These are phyloP conservation scores for Phoma sp. DNA, from an alignment of 2,329 filamentous ascomycete species.

Conservation along the genomic window DNA sequence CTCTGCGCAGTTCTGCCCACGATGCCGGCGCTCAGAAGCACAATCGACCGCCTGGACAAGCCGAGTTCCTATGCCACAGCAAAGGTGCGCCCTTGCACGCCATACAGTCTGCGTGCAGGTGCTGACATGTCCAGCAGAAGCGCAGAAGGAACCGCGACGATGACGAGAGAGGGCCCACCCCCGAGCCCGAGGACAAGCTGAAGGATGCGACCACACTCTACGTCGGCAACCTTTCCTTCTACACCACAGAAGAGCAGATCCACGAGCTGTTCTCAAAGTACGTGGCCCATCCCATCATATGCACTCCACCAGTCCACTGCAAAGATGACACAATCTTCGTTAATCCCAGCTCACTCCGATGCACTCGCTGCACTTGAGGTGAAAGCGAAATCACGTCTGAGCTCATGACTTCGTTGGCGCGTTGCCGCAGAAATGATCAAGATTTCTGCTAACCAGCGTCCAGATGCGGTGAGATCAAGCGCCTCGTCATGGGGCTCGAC, in stretches of 20 bases:
- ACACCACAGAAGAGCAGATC: constrained; percentile 98
- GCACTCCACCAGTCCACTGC: constrained; percentile 19
- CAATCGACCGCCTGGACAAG: constrained; percentile 90
- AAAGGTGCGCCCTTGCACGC: constrained; percentile 66
- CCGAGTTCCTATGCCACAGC: constrained; percentile 92
- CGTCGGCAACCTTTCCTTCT: constrained; percentile 97
- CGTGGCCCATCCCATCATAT: not conserved
- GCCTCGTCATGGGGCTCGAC: constrained; percentile 96
- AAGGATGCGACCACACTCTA: constrained; percentile 93
- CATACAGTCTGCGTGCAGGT: too few relatives aligned
- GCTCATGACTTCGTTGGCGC: constrained; percentile 22
- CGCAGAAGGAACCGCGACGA: constrained; percentile 73
- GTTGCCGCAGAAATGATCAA: constrained; percentile 41
- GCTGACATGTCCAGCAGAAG: constrained; percentile 60
- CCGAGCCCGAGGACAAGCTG: constrained; percentile 77
- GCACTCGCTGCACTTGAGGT: constrained; percentile 83
- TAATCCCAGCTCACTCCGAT: constrained; percentile 99
- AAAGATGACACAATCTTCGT: constrained; percentile 84
- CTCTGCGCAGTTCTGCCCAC: not conserved
- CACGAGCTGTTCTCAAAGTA: constrained; percentile 91
- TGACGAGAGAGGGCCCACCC: constrained; percentile 60
- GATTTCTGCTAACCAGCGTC: not conserved
- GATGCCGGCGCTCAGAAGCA: constrained; percentile 65
- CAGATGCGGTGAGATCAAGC: constrained; percentile 90
- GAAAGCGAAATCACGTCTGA: constrained; percentile 75